These are phyloP conservation scores for Talaromyces trachyspermus DNA, from an alignment of 495 filamentous ascomycete genomes.

Conservation along the genomic window DNA sequence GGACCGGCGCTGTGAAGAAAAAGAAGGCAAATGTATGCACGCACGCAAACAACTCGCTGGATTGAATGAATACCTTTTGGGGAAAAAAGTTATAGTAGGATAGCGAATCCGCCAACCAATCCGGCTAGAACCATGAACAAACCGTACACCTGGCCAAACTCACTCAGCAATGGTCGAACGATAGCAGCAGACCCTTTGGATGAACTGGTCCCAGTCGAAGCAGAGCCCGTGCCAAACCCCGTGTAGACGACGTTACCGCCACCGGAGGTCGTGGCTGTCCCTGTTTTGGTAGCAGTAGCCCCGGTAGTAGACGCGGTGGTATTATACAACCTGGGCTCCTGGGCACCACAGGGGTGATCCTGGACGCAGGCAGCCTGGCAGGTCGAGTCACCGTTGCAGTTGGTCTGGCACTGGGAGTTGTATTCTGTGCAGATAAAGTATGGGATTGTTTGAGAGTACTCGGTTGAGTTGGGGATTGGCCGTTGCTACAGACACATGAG, in stretches of 20 bases:
- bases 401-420: constrained; percentile 60
- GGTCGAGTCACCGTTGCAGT: constrained; percentile 47
- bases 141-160: constrained; percentile 52
- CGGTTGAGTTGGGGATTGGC: constrained; percentile 59
- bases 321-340: constrained; percentile 57
- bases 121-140: constrained; percentile 47
- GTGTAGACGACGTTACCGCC: constrained; percentile 32
- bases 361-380: constrained; percentile 60
- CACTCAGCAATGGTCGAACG: constrained; percentile 33
- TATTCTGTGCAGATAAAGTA: constrained; percentile 74
- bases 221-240: constrained; percentile 42
- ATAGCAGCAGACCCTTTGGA: constrained; percentile 18
- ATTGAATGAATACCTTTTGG: too few relatives aligned
- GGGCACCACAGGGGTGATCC: constrained; percentile 75
- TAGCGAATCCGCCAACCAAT: constrained; percentile 56
- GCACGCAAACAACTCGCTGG: too few relatives aligned
- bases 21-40: constrained; percentile 5
- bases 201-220: constrained; percentile 24
- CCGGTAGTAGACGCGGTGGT: constrained; percentile 41
- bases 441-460: constrained; percentile 81
- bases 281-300: constrained; percentile 30
- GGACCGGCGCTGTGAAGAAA: too few relatives aligned
- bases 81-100: constrained; percentile 41
- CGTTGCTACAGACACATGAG: constrained; percentile 69
- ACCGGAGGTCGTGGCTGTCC: constrained; percentile 24